These are phyloP conservation scores for Fusarium newnesense DNA, from an alignment of 2,329 filamentous ascomycete species.

Conservation along the genomic window DNA sequence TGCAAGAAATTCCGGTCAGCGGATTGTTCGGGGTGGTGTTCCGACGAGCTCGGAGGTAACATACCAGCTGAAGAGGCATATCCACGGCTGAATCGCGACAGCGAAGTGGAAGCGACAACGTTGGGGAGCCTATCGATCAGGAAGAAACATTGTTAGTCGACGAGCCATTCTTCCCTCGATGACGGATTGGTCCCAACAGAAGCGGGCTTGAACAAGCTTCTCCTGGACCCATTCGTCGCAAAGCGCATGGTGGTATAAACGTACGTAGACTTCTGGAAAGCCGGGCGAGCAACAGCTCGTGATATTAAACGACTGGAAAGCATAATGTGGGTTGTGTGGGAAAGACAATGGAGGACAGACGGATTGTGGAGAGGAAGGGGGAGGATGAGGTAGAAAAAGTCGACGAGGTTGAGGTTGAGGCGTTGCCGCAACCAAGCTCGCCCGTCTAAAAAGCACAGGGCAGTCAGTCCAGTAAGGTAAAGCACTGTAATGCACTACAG, in stretches of 20 bases:
- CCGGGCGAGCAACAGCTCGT: constrained; percentile 66
- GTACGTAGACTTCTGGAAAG: constrained; percentile 65
- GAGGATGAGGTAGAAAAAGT: constrained; percentile 36
- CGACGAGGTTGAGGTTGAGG: constrained; percentile 42
- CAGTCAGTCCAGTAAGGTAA: constrained; percentile 7
- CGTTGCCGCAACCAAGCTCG: constrained; percentile 41
- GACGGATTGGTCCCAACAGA: constrained; percentile 10
- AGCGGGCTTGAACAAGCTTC: constrained; percentile 28
- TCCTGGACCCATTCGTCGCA: constrained; percentile 7
- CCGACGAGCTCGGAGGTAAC: constrained; percentile 44
- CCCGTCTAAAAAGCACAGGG: constrained; percentile 37
- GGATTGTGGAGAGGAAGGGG: constrained; percentile 36
- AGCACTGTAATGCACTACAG: constrained; percentile 21
- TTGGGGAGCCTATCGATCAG: constrained; percentile 57
- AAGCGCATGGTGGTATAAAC: constrained; percentile 40
- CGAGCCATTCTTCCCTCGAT: constrained; percentile 36
- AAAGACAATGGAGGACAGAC: constrained; percentile 40
- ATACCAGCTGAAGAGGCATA: constrained; percentile 69
- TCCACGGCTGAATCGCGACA: constrained; percentile 65
- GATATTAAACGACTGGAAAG: constrained; percentile 70
- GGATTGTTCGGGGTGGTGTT: constrained; percentile 21
- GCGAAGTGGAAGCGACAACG: constrained; percentile 56
- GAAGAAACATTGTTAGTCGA: constrained; percentile 32
- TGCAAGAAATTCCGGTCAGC: constrained; percentile 50
- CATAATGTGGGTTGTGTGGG: constrained; percentile 56